A percentile compares a stretch with the other conserved stretches of the same genome.
These are phyloP conservation scores for Beauveria rudraprayagi DNA, from an alignment of 2,329 filamentous ascomycete genomes.

Conservation along the genomic window DNA sequence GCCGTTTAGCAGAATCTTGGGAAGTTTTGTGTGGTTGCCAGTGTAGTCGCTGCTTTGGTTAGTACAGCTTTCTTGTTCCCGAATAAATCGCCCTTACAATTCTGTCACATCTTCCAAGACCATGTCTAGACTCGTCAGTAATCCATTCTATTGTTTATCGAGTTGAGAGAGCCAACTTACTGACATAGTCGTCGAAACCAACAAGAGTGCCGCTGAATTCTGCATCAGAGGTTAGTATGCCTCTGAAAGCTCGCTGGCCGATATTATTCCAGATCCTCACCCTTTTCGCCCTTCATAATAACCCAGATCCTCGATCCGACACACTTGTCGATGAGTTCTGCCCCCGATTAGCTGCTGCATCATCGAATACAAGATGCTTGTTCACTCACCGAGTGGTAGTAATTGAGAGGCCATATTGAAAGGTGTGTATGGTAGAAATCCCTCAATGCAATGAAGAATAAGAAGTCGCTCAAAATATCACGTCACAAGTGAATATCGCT, in stretches of 20 bases:
- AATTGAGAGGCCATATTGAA: constrained; percentile 62
- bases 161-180: constrained; percentile 51
- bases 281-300: constrained; percentile 98
- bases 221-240: constrained; percentile 30
- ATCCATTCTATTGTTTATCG: too few relatives aligned
- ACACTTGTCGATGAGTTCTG: constrained; percentile 98
- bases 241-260: background rate
- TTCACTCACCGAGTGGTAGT: constrained; percentile 55
- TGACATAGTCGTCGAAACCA: constrained; percentile 99
- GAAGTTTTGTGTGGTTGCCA: constrained; percentile 77
- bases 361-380: background rate
- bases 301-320: constrained; percentile 98
- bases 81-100: constrained; percentile 47
- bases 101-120: constrained; percentile 95
- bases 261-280: constrained; percentile 34
- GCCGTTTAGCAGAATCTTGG: constrained; percentile 92
- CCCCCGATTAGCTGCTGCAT: constrained; percentile 15
- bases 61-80: constrained; percentile 7
- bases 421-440: background rate
- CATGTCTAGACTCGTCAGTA: constrained; percentile 63
- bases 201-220: constrained; percentile 93
- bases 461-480: background rate
- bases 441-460: too few relatives aligned
- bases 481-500: background rate
- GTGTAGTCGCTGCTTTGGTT: constrained; percentile 69